A percentile compares a stretch with the other conserved stretches of the same genome.
phyloP scores from a whole-genome alignment of 805 yeast species.

The Starmera quercuum region DNA sequence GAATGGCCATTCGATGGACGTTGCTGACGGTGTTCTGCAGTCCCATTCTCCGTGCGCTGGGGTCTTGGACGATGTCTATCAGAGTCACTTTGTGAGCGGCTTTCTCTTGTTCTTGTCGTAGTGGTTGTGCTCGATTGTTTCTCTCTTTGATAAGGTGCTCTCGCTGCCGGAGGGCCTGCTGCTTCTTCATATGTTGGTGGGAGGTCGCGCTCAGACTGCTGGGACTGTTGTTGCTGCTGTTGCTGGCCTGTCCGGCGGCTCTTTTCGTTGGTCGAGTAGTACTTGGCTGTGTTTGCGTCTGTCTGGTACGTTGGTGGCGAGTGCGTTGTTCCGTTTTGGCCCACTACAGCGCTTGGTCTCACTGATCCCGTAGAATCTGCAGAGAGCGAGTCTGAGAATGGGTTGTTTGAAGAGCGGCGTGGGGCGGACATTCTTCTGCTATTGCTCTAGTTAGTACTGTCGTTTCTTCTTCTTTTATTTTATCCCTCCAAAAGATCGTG shows the following conservation, averaged over 20 bases:
- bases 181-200: conserved; percentile 72
- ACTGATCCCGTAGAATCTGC: conserved; percentile 25
- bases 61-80: conserved; percentile 11
- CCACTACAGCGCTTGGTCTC: conserved; percentile 22
- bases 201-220: conserved; percentile 17
- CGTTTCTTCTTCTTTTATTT: background rate
- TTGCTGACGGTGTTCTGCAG: conserved; percentile 1
- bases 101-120: conserved; percentile 12
- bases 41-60: conserved; percentile 20
- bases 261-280: conserved; percentile 21
- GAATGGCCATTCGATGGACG: conserved; percentile 9
- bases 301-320: conserved; percentile 24
- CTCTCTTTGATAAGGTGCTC: conserved; percentile 46
- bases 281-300: conserved; percentile 24
- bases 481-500: too few species aligned
- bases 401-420: conserved; percentile 35
- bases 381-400: conserved; percentile 42
- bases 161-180: conserved; percentile 39
- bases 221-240: conserved; percentile 9
- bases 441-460: background rate
- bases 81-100: conserved; percentile 1
- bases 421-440: conserved; percentile 12
- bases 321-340: conserved; percentile 15
- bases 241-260: conserved; percentile 12
- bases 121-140: conserved; percentile 26